Base-by-base conservation (phyloP, 1,139 yeast genomes). In the Torulaspora pretoriensis region DNA sequence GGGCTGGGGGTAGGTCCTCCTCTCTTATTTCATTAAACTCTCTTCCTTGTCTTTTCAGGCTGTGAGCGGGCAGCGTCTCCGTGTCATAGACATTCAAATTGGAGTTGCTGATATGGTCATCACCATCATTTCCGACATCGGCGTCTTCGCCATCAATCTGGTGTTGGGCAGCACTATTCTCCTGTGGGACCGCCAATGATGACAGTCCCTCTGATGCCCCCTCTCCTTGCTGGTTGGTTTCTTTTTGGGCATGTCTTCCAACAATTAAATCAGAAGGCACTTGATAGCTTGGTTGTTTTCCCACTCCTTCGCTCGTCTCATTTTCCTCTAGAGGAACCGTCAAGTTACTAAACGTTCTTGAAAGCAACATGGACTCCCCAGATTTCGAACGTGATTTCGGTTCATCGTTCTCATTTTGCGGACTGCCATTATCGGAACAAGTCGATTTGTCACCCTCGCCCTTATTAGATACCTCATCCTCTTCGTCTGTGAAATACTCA, bases 381-480 rank as follows among this genome's bases (percentile, higher is more conserved):
- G 38, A 33, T 22, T 17, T 33, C 5, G 17, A 10, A 19, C 23
- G 42, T 12, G 28, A 22, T 12, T 12, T 26, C 10, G 23, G 6
- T 2, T 23, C 27, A n/a, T 9, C 19, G 13, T 19, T 28, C 22
- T 9, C 24, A 14, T 26, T 19, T 23, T 5, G 33, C 23, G 16
- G 29, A 10, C 32, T 14, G 23, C 28, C 33, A 3, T 22, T 16
- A 3, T 12, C 13, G 14, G 35, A 25, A 13, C 24, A 42, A 8
- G 29, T 28, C n/a, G 35, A 33, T 14, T 67, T 63, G 13, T 61
- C 66, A 5, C 66, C 72, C 19, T 61, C 66, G 6, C 65, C 72
- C 19, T 67, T 70, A 28, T 63, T 69, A 33, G 65, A 72, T 9
- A 64, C 67, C 3, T 62, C 69, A 5, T 56, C 64, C 5, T 59